A percentile compares a stretch with the other conserved stretches of the same genome.
phyloP scores from a whole-genome alignment of 768 basidiomycete species.

The Boletus patriciae region DNA sequence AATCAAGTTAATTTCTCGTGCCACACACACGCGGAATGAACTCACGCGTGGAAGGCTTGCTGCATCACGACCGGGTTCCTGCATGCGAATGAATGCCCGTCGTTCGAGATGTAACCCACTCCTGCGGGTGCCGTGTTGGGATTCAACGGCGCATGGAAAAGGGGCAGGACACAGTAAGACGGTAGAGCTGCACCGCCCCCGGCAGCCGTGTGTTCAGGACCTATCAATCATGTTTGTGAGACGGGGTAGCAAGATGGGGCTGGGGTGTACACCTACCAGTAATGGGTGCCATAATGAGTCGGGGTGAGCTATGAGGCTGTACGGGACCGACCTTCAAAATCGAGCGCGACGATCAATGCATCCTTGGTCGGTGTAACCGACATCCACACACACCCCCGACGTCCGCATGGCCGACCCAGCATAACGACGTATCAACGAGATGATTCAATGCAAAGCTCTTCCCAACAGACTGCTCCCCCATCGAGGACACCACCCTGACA shows the following conservation, averaged over 20 bases:
- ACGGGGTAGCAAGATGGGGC: too few species aligned
- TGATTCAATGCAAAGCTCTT: conserved; percentile 62
- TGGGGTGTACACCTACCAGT: conserved; percentile 46
- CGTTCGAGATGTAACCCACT: conserved; percentile 50
- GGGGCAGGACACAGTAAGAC: conserved; percentile 54
- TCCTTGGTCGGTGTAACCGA: conserved; percentile 61
- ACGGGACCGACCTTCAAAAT: conserved; percentile 53
- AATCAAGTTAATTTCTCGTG: neutral
- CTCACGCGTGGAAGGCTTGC: conserved; percentile 64
- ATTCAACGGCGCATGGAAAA: conserved; percentile 47
- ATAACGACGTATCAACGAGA: conserved; percentile 61
- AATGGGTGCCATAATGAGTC: neutral
- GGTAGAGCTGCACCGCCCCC: conserved; percentile 42
- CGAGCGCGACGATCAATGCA: conserved; percentile 54
- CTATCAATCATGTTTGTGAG: conserved; percentile 33
- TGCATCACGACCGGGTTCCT: conserved; percentile 52
- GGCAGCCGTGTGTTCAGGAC: conserved; percentile 48
- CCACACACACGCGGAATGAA: neutral
- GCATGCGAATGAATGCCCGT: conserved; percentile 57
- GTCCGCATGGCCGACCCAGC: conserved; percentile 68
- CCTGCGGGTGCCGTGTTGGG: conserved; percentile 29
- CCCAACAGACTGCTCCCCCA: conserved; percentile 69
- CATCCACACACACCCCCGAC: conserved; percentile 68
- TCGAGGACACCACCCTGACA: conserved; percentile 64
- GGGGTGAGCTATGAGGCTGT: neutral